These are phyloP conservation scores for Bertia moriformis DNA, from an alignment of 2,329 filamentous ascomycete genomes.

Conservation along the genomic window DNA sequence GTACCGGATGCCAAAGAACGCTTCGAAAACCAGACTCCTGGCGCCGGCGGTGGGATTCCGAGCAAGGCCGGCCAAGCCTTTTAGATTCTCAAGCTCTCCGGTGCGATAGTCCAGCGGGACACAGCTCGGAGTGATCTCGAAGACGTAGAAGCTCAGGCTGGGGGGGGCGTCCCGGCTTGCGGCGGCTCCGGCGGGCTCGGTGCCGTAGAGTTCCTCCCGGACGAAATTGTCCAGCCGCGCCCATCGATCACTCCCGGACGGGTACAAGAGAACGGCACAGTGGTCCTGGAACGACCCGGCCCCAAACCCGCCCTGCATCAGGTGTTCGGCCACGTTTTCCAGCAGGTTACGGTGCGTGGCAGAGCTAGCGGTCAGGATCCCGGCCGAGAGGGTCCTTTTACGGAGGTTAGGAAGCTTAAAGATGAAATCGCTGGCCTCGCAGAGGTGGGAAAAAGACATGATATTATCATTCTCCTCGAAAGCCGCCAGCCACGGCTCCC, in stretches of 20 bases:
- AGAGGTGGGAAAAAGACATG: constrained; percentile 18
- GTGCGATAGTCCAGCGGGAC: too few relatives aligned
- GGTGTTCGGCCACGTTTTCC: constrained; percentile 13
- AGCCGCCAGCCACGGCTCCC: constrained; percentile 13
- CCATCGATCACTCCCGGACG: constrained; percentile 19
- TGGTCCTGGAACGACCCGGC: constrained; percentile 14
- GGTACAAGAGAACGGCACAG: constrained; percentile 23
- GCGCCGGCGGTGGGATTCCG: too few relatives aligned
- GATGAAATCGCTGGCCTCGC: constrained; percentile 15
- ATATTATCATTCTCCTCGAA: constrained; percentile 6
- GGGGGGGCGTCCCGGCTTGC: too few relatives aligned
- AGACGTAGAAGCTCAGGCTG: not conserved
- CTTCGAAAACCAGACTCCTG: not conserved
- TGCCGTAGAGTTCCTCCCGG: constrained; percentile 4
- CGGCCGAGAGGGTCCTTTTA: constrained; percentile 1
- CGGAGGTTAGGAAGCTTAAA: constrained; percentile 3
- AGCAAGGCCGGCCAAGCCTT: too few relatives aligned
- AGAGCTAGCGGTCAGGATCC: constrained; percentile 4
- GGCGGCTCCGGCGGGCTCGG: constrained; percentile 3
- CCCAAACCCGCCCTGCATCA: constrained; percentile 19
- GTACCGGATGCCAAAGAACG: not conserved
- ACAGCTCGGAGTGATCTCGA: too few relatives aligned
- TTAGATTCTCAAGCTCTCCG: too few relatives aligned
- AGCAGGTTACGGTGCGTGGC: constrained; percentile 8
- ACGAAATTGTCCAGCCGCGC: constrained; percentile 6